These are phyloP conservation scores for Fusarium anthophilum DNA, from an alignment of 2,329 filamentous ascomycete species.

Conservation along the genomic window DNA sequence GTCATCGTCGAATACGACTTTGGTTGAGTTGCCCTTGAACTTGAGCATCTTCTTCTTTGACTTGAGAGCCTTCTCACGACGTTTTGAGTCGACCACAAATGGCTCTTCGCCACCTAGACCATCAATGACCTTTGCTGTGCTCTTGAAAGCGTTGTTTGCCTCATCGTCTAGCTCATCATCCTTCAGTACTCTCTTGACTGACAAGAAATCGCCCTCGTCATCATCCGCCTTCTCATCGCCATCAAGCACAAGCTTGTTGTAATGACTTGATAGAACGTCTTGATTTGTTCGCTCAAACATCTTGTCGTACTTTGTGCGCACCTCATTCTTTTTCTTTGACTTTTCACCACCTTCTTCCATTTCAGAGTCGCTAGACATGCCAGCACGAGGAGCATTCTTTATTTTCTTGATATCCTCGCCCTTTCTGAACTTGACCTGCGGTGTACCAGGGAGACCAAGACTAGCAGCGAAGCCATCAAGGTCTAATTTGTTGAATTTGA, in stretches of 20 bases:
- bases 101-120: conserved; percentile 76
- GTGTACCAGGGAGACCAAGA: conserved; percentile 88
- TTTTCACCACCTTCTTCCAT: conserved; percentile 63
- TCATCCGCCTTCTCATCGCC: conserved; percentile 60
- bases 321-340: conserved; percentile 73
- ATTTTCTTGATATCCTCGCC: conserved; percentile 85
- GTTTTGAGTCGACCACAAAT: conserved; percentile 90
- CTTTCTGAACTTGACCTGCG: conserved; percentile 92
- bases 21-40: conserved; percentile 85
- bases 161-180: conserved; percentile 70
- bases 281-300: conserved; percentile 99
- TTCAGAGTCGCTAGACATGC: conserved; percentile 70
- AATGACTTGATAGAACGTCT: conserved; percentile 93
- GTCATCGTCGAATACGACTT: conserved; percentile 92
- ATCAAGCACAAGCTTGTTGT: conserved; percentile 82
- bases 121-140: conserved; percentile 67
- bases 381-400: conserved; percentile 84
- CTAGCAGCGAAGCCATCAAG: conserved; percentile 87
- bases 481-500: conserved; percentile 83
- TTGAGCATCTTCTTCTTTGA: conserved; percentile 95
- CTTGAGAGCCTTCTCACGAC: conserved; percentile 91
- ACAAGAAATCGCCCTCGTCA: conserved; percentile 80
- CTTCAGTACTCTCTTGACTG: conserved; percentile 86
- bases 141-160: conserved; percentile 54
- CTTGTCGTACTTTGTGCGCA: conserved; percentile 93